A percentile compares a stretch with the other conserved stretches of the same genome.
phyloP scores from a whole-genome alignment of 1,139 yeast genomes.

The Taphrina flavorubra region DNA sequence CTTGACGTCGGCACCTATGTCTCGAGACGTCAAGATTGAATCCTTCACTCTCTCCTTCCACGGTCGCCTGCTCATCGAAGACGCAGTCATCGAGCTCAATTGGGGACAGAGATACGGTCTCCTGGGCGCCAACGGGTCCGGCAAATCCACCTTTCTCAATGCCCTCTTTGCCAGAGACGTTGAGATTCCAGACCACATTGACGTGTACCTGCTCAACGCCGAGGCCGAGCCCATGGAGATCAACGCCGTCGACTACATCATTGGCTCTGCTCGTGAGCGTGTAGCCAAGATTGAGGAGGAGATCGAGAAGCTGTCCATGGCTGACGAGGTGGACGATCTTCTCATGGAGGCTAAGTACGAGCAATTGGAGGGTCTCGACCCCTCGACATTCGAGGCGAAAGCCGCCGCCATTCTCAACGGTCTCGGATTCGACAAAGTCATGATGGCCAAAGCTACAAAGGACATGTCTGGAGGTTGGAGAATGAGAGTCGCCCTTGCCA shows the following conservation, averaged over 20 bases:
- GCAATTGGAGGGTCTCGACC: conserved; percentile 95
- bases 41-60: conserved; percentile 61
- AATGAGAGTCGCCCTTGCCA: conserved; percentile 88
- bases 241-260: conserved; percentile 95
- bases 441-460: conserved; percentile 88
- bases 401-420: conserved; percentile 96
- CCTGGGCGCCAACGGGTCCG: conserved; percentile 98
- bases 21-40: conserved; percentile 85
- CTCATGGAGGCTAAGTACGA: conserved; percentile 87
- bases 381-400: conserved; percentile 91
- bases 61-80: conserved; percentile 95
- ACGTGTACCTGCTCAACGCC: conserved; percentile 89
- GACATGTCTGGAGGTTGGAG: conserved; percentile 99
- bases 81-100: conserved; percentile 87
- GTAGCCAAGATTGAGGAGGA: conserved; percentile 87
- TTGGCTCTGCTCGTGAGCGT: conserved; percentile 92
- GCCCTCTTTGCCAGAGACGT: conserved; percentile 94
- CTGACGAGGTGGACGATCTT: conserved; percentile 93
- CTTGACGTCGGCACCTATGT: conserved; percentile 81
- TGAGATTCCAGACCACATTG: conserved; percentile 91
- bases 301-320: conserved; percentile 86
- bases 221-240: conserved; percentile 94
- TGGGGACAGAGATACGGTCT: conserved; percentile 97
- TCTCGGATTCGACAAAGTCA: conserved; percentile 88
- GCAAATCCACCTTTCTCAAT: conserved; percentile 92